phyloP scores from a whole-genome alignment of 306 rosid genomes.

The Arachis hypogaea region DNA sequence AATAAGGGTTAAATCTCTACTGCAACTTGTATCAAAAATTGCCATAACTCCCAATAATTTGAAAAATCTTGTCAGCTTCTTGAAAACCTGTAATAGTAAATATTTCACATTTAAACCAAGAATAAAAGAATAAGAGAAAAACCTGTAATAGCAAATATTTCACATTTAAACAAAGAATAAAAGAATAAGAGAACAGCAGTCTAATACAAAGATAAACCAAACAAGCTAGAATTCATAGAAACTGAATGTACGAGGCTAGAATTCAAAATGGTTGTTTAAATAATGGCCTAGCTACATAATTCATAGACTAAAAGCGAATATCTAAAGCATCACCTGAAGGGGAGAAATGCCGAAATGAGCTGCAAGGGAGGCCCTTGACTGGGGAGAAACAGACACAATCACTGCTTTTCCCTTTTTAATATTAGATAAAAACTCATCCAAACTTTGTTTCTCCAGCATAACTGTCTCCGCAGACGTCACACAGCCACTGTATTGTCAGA shows the following conservation, averaged over 20 bases:
- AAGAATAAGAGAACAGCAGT: neutral
- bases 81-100: constrained; percentile 63
- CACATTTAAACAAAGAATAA: too few species aligned
- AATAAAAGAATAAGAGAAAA: constrained; percentile 1
- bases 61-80: constrained; percentile 74
- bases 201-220: neutral
- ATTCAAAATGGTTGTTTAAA: too few species aligned
- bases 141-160: too few species aligned
- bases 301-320: neutral
- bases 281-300: neutral
- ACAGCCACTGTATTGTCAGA: constrained; percentile 74
- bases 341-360: constrained; percentile 86
- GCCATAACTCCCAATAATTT: constrained; percentile 71
- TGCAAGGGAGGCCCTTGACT: constrained; percentile 92
- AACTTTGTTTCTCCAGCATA: constrained; percentile 97
- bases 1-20: too few species aligned
- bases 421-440: constrained; percentile 84
- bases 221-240: neutral
- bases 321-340: constrained; percentile 57
- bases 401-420: constrained; percentile 67
- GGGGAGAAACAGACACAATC: constrained; percentile 86
- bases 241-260: too few species aligned
- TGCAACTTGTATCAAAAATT: too few species aligned
- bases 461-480: constrained; percentile 95
- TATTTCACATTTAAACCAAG: constrained; percentile 3